Base-by-base conservation (phyloP, 371 early-diverging fungal species). In the Fennellomyces sp. region DNA sequence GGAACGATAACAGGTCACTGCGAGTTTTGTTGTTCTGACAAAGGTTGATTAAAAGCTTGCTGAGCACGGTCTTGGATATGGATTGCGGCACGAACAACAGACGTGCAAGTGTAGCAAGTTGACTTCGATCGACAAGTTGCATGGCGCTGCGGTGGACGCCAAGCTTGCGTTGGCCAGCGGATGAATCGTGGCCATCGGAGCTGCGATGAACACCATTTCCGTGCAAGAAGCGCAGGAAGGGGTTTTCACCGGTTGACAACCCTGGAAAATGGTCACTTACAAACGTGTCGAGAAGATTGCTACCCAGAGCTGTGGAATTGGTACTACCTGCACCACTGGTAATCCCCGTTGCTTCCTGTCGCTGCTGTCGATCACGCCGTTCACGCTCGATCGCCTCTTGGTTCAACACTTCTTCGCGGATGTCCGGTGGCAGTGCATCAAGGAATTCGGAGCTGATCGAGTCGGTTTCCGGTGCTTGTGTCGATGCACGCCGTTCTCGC, bases 11-110 rank as follows among this genome's bases (percentile, higher is more conserved):
- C 1, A 97, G 69, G 56, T 98, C 97, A 8, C 84, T 66, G 10
- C 97, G 84, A 1, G 96, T 91, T 60, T 88, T 87, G 62, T 84
- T 86, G 70, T 97, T 97, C 70, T 97, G 96, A 65, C 94, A 91
- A 6, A 98, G 84, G 69, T 94, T 94, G 51, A 90, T 80, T 45
- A 98, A 68, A 13, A 95, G 65, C 50, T 87, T 80, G 60, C 86
- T 85, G 36, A 96, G 68, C 31, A 89, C 76, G 19, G 85, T 75
- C 64, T 89, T 91, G 21, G 84, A 83, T 17, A 88, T 79, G 0
- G 87, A 81, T 64, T 93, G 91, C 11, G 93, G 93, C 12, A 93
- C 70, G 70, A 94, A 95, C 55, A 96, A 73, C 17, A 97, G 80
- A 21, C 96, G 83, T 12, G 94, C 80, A 29, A 97, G 78, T 0